Base-by-base conservation (phyloP, 2,329 filamentous ascomycete species). In the Fonsecaea erecta region DNA sequence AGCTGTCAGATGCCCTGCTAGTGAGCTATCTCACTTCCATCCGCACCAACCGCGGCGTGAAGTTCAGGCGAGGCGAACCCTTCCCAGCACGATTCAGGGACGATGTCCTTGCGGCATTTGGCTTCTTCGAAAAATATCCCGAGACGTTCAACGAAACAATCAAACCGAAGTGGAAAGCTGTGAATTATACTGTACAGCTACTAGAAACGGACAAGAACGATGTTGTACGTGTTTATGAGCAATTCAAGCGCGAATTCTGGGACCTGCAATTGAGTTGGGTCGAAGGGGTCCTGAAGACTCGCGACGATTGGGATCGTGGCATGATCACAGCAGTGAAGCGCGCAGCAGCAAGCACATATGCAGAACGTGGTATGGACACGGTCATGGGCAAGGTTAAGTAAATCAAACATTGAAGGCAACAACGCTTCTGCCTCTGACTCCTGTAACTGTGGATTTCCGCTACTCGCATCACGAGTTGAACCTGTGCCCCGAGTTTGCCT, bases 201-300 rank as follows among this genome's bases (percentile, higher is more conserved):
- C 82, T 99, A n/a, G 82, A 84, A 54, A 87, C 88, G 2, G 87
- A 89, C 32, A 92, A 95, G 74, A 85, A 88, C 32, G 83, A 82
- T 26, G 83, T 97, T 0, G 87, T 92, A 16, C 87, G 90, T 58
- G 88, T 91, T 1, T 98, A 96, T 74, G 90, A 90, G 72, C 81
- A 82, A 4, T 94, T 99, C 81, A 98, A 97, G 83, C 81, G 79
- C 43, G 84, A 86, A 52, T 97, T 97, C 77, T 97, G 94, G 91
- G 95, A 99, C 78, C 82, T 98, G 75, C 92, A 96, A 77, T 88
- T 98, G 65, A 90, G 88, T 52, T 99, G 95, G 95, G 93, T 99
- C 7, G 96, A 99, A 82, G 90, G 91, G 6, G 94, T 97, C 54
- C 76, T 99, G 69, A 85, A 93, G 71, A 84, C 88, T 1, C 84